These are phyloP conservation scores for Suillus brevipes DNA, from an alignment of 768 basidiomycete genomes.

Conservation along the genomic window DNA sequence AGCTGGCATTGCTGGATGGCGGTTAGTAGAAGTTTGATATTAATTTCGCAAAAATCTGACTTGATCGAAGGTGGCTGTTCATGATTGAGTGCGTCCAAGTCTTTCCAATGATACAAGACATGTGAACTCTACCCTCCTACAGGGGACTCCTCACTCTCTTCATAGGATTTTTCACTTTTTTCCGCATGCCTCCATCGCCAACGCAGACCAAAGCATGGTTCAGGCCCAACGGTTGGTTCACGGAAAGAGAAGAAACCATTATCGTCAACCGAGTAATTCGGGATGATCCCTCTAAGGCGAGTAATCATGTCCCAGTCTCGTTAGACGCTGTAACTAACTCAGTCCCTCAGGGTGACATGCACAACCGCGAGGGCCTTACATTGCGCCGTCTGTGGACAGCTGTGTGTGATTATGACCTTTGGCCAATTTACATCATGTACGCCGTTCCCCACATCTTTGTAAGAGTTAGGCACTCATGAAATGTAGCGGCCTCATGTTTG, in stretches of 20 bases:
- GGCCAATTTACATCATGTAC: conserved; percentile 63
- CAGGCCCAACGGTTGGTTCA: conserved; percentile 64
- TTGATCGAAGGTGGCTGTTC: conserved; percentile 49
- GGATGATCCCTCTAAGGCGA: conserved; percentile 61
- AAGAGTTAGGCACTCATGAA: background rate
- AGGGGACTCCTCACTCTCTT: conserved; percentile 50
- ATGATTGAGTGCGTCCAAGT: conserved; percentile 48
- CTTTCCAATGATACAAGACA: conserved; percentile 35
- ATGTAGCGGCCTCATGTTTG: conserved; percentile 51
- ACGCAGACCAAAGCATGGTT: conserved; percentile 61
- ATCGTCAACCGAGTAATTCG: conserved; percentile 60
- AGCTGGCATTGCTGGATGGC: conserved; percentile 52
- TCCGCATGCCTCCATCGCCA: conserved; percentile 60
- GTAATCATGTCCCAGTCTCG: conserved; percentile 19
- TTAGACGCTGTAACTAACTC: background rate
- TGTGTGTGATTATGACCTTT: conserved; percentile 61
- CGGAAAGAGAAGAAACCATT: conserved; percentile 59
- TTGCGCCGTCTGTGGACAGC: conserved; percentile 52
- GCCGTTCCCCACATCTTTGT: background rate
- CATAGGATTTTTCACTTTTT: conserved; percentile 55
- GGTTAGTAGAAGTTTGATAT: conserved; percentile 25
- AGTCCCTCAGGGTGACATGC: conserved; percentile 55
- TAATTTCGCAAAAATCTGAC: background rate
- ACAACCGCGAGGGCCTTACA: conserved; percentile 63
- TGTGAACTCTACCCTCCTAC: conserved; percentile 35